Conservation (phyloP, 2,329 filamentous ascomycete species). For the Colletotrichum musicola region DNA sequence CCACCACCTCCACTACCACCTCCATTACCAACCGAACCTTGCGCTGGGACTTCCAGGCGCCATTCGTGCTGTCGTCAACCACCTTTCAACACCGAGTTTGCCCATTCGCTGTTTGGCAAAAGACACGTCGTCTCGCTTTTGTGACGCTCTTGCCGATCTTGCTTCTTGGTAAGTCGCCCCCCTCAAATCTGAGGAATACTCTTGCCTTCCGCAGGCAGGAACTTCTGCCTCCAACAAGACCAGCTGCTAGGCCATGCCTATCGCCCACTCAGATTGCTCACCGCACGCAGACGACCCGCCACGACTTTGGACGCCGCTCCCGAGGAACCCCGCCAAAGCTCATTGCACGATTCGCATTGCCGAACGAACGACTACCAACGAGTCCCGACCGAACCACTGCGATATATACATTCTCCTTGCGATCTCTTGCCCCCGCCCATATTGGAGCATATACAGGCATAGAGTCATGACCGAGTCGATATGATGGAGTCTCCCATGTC, state of each 20-base stretch:
- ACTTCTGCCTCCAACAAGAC: background rate
- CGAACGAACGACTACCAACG: constrained; percentile 19
- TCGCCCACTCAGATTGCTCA: constrained; percentile 29
- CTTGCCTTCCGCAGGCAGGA: background rate
- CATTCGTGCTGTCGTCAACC: constrained; percentile 7
- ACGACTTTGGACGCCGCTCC: constrained; percentile 8
- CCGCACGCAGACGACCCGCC: constrained; percentile 31
- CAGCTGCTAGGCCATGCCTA: background rate
- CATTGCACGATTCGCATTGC: constrained; percentile 14
- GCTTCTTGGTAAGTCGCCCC: background rate
- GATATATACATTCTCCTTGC: background rate
- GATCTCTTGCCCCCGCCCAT: background rate
- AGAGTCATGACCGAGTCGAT: constrained; percentile 31
- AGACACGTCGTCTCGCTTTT: background rate
- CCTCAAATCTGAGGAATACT: background rate
- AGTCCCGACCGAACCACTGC: background rate
- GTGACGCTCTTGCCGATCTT: background rate
- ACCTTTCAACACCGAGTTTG: constrained; percentile 12
- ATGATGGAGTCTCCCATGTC: constrained; percentile 68
- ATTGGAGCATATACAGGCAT: background rate
- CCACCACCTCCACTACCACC: constrained; percentile 15
- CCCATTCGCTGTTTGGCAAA: constrained; percentile 1
- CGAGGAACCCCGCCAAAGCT: constrained; percentile 35
- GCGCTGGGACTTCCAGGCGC: constrained; percentile 16
- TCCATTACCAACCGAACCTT: background rate